These are phyloP conservation scores for Alternaria longipes DNA, from an alignment of 2,329 filamentous ascomycete species.

Conservation along the genomic window DNA sequence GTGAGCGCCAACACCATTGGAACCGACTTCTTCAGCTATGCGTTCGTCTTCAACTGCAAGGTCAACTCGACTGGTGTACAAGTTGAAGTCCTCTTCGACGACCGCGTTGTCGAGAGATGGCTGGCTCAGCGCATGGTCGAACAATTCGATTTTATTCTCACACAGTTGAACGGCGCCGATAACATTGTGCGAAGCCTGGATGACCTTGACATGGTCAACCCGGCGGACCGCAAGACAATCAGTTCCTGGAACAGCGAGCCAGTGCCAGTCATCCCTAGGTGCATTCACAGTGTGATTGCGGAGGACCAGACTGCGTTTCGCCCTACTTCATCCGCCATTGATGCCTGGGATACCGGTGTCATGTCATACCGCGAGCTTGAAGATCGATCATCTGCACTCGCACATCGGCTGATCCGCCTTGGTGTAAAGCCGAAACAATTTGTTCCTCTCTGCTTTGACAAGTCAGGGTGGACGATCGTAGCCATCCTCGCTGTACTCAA, in stretches of 20 bases:
- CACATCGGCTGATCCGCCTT: slow-evolving; percentile 31
- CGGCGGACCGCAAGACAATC: slow-evolving; percentile 30
- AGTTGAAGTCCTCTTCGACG: slow-evolving; percentile 44
- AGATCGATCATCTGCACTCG: slow-evolving; percentile 36
- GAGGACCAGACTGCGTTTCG: slow-evolving; percentile 32
- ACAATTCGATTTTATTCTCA: slow-evolving; percentile 43
- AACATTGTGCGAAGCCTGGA: slow-evolving; percentile 21
- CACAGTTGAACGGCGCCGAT: slow-evolving; percentile 30
- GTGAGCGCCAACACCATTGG: slow-evolving; percentile 44
- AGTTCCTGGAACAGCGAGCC: slow-evolving; percentile 38
- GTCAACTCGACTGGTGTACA: slow-evolving; percentile 30
- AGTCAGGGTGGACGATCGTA: slow-evolving; percentile 46
- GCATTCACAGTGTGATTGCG: slow-evolving; percentile 42
- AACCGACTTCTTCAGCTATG: slow-evolving; percentile 50
- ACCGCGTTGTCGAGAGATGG: slow-evolving; percentile 39
- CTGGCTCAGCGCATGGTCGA: slow-evolving; percentile 38
- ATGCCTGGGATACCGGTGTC: slow-evolving; percentile 40
- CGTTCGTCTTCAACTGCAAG: slow-evolving; percentile 45
- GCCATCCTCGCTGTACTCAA: slow-evolving; percentile 51
- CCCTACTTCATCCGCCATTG: slow-evolving; percentile 35
- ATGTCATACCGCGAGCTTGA: slow-evolving; percentile 44
- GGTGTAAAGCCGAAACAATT: slow-evolving; percentile 39
- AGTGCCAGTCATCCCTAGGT: slow-evolving; percentile 34
- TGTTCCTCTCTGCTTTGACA: slow-evolving; percentile 50
- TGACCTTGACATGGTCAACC: slow-evolving; percentile 35